Base-by-base conservation (phyloP, 768 basidiomycete species). In the Trametes cinnabarina region DNA sequence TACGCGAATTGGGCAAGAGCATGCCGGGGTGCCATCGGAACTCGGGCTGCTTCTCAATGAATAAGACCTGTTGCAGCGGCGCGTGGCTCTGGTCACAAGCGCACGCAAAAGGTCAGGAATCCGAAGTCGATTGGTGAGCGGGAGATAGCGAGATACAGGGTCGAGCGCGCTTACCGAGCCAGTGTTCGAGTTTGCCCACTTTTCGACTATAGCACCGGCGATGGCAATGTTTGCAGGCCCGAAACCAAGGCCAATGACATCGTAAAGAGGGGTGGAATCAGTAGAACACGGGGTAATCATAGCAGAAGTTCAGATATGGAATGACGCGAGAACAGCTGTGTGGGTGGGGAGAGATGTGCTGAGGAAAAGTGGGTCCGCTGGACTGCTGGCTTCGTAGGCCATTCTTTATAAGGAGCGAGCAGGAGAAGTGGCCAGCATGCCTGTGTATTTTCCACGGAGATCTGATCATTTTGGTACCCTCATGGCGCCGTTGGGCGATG, bases 1-100 rank as follows among this genome's bases (percentile, higher is more conserved):
- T 82, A 32, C 72, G 72, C 26, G 77, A 75, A 25, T 76, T 79
- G 35, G 79, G 79, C 7, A 82, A 68, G 44, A 82, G 74, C 80
- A 82, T 82, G 12, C 78, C 80, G 22, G 80, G 80, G 64, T 83
- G 82, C 82, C 82, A 83, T 52, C 71, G 72, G 64, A 83, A 82
- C 52, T 70, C 64, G 1, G 69, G 62, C 35, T 82, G 74, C 63
- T 73, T 78, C 67, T 82, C 82, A 39, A 82, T 72, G 69, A 82
- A 83, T 48, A 79, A 71, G 11, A 72, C 63, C 22, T 65, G 73
- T 65, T 65, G 66, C 61, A 56, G 74, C 32, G 65, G 51, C 49
- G 48, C 51, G 32, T 55, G 51, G 40, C 30, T 41, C 55, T 62
- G 56, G 28, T 62, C 49, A 56, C 53, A 35, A 12, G 55, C 37